These are phyloP conservation scores for Aspergillus sp. DNA, from an alignment of 2,329 filamentous ascomycete species.

Conservation along the genomic window DNA sequence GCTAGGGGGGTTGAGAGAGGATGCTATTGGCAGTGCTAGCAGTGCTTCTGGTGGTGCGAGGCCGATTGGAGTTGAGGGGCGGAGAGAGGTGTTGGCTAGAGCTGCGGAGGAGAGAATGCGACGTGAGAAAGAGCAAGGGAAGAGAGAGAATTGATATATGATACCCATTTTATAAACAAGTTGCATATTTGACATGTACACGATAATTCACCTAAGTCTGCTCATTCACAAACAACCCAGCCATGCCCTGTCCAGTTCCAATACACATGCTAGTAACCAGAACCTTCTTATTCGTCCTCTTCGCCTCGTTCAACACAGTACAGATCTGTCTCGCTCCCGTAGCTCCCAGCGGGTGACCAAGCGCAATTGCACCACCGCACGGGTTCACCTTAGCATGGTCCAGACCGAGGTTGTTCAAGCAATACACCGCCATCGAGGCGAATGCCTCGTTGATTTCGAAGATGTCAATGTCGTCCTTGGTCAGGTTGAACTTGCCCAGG, in stretches of 20 bases:
- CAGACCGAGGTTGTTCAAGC: slow-evolving; percentile 60
- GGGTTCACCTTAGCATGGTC: slow-evolving; percentile 76
- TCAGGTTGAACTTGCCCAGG: slow-evolving; percentile 68
- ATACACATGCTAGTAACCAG: slow-evolving; percentile 87
- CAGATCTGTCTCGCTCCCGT: slow-evolving; percentile 87
- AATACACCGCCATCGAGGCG: slow-evolving; percentile 96
- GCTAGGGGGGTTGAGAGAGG: slow-evolving; percentile 50
- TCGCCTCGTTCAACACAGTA: slow-evolving; percentile 78
- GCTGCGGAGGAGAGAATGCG: slow-evolving; percentile 63
- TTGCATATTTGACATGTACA: no score
- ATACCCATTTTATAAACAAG: no score
- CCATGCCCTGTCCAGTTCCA: slow-evolving; percentile 62
- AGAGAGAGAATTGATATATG: slow-evolving; percentile 9
- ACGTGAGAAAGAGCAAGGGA: slow-evolving; percentile 41
- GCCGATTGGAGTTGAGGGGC: slow-evolving; percentile 46
- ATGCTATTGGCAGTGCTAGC: slow-evolving; percentile 28
- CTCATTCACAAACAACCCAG: slow-evolving; percentile 60
- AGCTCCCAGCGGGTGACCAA: slow-evolving; percentile 85
- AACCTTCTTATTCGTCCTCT: slow-evolving; percentile 82
- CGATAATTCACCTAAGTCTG: slow-evolving; percentile 32
- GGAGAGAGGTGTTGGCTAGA: slow-evolving; percentile 67
- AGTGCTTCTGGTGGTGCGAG: slow-evolving; percentile 5
- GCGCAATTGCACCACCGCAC: slow-evolving; percentile 83
- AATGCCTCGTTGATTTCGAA: slow-evolving; percentile 97
- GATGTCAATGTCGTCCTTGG: slow-evolving; percentile 76